Conservation (phyloP, 2,329 filamentous ascomycete species). For the Aspergillus latus region DNA sequence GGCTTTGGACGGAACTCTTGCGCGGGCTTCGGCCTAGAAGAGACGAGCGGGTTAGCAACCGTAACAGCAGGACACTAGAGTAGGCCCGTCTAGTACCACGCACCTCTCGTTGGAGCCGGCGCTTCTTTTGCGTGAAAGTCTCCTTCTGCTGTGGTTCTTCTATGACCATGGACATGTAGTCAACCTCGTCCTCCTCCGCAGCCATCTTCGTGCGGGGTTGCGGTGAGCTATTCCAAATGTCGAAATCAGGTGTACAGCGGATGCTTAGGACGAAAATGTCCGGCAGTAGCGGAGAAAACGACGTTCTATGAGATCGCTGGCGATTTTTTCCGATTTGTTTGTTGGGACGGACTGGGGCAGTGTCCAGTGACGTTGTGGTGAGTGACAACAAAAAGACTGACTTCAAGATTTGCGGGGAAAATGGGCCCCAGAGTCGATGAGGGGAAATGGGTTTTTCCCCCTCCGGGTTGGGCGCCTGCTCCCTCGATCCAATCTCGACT, state of each 20-base stretch:
- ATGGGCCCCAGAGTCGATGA: background rate
- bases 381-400: background rate
- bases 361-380: background rate
- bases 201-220: conserved; percentile 14
- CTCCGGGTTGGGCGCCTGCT: background rate
- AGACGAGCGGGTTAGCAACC: conserved; percentile 4
- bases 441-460: conserved; percentile 8
- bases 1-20: conserved; percentile 70
- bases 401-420: conserved; percentile 6
- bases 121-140: conserved; percentile 61
- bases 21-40: conserved; percentile 63
- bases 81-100: conserved; percentile 9
- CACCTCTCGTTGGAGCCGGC: conserved; percentile 54
- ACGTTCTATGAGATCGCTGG: background rate
- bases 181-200: conserved; percentile 74
- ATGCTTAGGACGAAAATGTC: background rate
- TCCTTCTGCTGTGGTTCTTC: conserved; percentile 63
- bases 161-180: conserved; percentile 97
- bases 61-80: conserved; percentile 31
- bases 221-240: background rate
- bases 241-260: background rate
- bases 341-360: conserved; percentile 1
- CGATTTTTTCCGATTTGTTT: background rate
- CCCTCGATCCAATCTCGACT: background rate
- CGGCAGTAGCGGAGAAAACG: background rate